Evolutionary conservation across 805 yeast genomes (phyloP).

Genomic region (Sugiyamaella mastotermitis): DNA sequence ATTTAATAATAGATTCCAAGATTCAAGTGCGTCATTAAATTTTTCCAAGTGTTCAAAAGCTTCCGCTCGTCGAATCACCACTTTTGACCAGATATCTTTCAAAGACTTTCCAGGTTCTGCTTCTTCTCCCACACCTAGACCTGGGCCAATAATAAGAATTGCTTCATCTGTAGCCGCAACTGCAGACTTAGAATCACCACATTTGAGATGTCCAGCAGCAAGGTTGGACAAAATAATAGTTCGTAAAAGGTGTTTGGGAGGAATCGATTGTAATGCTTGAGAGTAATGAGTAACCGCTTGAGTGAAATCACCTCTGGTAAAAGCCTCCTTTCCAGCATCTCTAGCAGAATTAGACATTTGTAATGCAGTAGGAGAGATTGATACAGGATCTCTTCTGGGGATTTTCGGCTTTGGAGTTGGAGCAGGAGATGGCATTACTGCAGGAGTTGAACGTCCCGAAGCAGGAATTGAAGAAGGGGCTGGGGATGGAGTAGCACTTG

Average conservation of each 20-base stretch:
- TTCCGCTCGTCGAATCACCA: constrained; percentile 70
- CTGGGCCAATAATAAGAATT: constrained; percentile 34
- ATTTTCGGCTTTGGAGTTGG: constrained; percentile 16
- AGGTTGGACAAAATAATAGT: constrained; percentile 72
- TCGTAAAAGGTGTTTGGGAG: constrained; percentile 56
- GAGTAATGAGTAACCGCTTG: constrained; percentile 58
- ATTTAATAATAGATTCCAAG: constrained; percentile 58
- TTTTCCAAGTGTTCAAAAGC: constrained; percentile 75
- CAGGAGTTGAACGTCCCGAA: constrained; percentile 15
- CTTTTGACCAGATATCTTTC: constrained; percentile 68
- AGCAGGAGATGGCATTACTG: constrained; percentile 15
- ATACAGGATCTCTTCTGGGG: constrained; percentile 20
- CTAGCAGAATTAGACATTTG: constrained; percentile 28
- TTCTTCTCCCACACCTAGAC: constrained; percentile 35
- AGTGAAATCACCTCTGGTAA: constrained; percentile 76
- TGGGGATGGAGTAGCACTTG: constrained; percentile 2
- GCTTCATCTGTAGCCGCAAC: constrained; percentile 44
- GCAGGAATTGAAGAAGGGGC: constrained; percentile 8
- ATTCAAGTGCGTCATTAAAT: constrained; percentile 53
- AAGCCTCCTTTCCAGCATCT: constrained; percentile 52
- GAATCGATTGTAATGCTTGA: constrained; percentile 50
- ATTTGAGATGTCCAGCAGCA: constrained; percentile 56
- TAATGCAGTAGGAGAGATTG: constrained; percentile 26
- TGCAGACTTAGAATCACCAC: constrained; percentile 62
- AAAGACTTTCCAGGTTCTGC: constrained; percentile 48